Evolutionary conservation across 306 rosid species (phyloP).

Genomic region (Bauhinia variegata): DNA sequence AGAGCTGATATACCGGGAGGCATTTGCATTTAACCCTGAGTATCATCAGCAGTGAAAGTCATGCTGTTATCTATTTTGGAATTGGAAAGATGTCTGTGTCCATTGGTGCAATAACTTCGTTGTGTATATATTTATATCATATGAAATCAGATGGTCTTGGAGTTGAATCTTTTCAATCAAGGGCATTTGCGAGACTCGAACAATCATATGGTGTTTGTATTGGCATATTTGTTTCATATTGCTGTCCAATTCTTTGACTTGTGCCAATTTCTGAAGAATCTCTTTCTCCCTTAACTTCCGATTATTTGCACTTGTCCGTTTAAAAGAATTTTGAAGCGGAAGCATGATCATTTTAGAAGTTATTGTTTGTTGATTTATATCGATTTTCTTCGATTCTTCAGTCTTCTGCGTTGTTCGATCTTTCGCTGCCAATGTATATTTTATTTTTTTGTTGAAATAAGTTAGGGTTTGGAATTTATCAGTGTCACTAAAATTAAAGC

Average conservation of each 20-base stretch:
- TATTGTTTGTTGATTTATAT: not conserved
- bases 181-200: slow-evolving; percentile 43
- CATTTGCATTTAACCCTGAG: slow-evolving; percentile 93
- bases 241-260: slow-evolving; percentile 44
- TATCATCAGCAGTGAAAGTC: slow-evolving; percentile 58
- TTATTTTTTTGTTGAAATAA: too few species aligned
- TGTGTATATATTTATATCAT: slow-evolving; percentile 62
- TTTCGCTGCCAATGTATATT: too few species aligned
- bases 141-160: slow-evolving; percentile 58
- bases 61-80: slow-evolving; percentile 27
- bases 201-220: slow-evolving; percentile 45
- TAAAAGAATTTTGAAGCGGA: not conserved
- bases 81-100: slow-evolving; percentile 47
- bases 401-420: not conserved
- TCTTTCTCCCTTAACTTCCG: not conserved
- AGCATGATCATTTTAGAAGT: too few species aligned
- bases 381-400: not conserved
- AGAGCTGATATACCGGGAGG: slow-evolving; percentile 88
- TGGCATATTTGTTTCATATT: slow-evolving; percentile 43
- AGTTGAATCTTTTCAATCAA: slow-evolving; percentile 39
- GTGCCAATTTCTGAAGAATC: slow-evolving; percentile 34
- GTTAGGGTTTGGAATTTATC: too few species aligned
- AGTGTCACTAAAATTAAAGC: too few species aligned
- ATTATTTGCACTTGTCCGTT: slow-evolving; percentile 15
- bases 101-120: slow-evolving; percentile 50